Evolutionary conservation across 495 filamentous ascomycete species (phyloP), one percentile per base, ranked within the genome.

Genomic region (Parathielavia appendiculata): DNA sequence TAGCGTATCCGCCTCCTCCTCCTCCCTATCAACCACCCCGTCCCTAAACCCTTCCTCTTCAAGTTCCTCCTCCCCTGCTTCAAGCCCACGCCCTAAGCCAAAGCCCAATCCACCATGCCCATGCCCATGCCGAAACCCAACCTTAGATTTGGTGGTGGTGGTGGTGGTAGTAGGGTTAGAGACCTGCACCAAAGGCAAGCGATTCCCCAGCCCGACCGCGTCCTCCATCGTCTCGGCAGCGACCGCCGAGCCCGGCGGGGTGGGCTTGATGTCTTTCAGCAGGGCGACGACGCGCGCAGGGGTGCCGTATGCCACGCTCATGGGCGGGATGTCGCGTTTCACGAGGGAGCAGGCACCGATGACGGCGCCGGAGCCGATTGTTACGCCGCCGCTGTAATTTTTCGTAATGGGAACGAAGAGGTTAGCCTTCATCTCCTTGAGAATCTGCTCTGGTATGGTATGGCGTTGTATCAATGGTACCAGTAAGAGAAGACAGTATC

Each of bases 271-370:
- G 13, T 59, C 35, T 26, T 41, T 49, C 13, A 63, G 56, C 12
- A 39, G 38, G 20, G 12, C 46, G 14, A 63, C 58, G 2, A 70
- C 60, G 22, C 62, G 60, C 13, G 63, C 68, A 1, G 68, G 68
- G 11, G 60, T 52, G 17, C 68, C 68, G 23, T 58, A 32, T 2
- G 66, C 68, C 53, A 71, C 34, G 13, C 47, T 59, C 36, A 57
- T 43, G 4, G 66, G 62, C 10, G 68, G 68, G 20, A 71, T 62
- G 34, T 66, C 55, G n/a, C 35, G 56, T 2, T 64, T 72, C 19
- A 72, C 61, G n/a, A 72, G 58, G 50, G 53, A 59, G 17, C 68
- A 65, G 32, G 70, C 70, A 11, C 68, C 68, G 36, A 72, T 72
- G 26, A 72, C 68, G n/a, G 70, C 68, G 46, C 68, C 70, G 45